These are phyloP conservation scores for Coniochaeta sp. DNA, from an alignment of 2,329 filamentous ascomycete species.

Conservation along the genomic window DNA sequence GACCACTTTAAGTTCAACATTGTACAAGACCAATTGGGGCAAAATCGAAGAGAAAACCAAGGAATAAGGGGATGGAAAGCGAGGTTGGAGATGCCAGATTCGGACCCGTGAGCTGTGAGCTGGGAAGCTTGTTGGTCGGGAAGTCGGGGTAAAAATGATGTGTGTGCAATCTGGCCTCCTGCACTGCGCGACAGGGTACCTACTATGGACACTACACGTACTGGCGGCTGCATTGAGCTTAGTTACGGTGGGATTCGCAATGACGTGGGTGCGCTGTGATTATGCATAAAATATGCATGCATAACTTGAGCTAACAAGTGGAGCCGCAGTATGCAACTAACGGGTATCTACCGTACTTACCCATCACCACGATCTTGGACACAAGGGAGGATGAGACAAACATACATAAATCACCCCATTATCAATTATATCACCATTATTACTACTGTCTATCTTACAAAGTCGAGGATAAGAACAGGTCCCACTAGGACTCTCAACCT, in stretches of 20 bases:
- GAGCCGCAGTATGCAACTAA: neutral
- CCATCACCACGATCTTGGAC: too few relatives aligned
- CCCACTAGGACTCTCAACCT: too few relatives aligned
- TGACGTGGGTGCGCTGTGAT: neutral
- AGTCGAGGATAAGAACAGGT: neutral
- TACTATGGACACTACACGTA: neutral
- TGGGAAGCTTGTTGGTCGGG: neutral
- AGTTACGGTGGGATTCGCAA: neutral
- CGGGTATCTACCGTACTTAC: too few relatives aligned
- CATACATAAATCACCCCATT: too few relatives aligned
- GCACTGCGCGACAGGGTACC: neutral
- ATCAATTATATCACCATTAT: neutral
- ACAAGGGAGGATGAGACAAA: too few relatives aligned
- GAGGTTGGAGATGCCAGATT: neutral
- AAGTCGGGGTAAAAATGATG: conserved; percentile 1
- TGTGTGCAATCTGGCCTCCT: conserved; percentile 4
- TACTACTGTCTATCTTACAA: neutral
- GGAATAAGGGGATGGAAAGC: neutral
- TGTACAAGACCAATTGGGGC: conserved; percentile 17
- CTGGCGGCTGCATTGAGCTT: neutral
- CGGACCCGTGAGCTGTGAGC: neutral
- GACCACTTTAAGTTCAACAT: conserved; percentile 73
- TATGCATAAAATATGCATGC: neutral
- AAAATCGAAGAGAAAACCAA: neutral
- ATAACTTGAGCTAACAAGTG: neutral